phyloP scores from a whole-genome alignment of 345 rosid species.

The Raphanus sativus region DNA sequence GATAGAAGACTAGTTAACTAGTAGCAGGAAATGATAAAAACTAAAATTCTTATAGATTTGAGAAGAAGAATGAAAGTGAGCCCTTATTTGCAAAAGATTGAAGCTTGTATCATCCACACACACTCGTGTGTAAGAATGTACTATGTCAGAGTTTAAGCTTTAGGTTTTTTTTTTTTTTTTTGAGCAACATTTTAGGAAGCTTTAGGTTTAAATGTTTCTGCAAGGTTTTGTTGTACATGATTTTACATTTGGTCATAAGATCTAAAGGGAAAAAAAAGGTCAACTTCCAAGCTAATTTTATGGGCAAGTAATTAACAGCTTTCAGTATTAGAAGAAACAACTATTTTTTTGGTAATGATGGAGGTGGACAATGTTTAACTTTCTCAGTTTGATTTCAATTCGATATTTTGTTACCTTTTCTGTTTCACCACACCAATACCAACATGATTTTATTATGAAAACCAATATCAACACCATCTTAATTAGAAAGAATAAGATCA shows the following conservation, averaged over 20 bases:
- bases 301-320: not conserved
- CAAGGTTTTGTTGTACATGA: constrained; percentile 30
- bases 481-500: too few relatives aligned
- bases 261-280: too few relatives aligned
- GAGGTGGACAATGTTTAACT: too few relatives aligned
- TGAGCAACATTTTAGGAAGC: too few relatives aligned
- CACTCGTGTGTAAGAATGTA: constrained; percentile 21
- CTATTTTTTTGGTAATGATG: too few relatives aligned
- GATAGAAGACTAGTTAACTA: constrained; percentile 44
- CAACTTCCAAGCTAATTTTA: not conserved
- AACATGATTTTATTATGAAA: too few relatives aligned
- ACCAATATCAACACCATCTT: too few relatives aligned
- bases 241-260: constrained; percentile 1
- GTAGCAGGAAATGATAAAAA: constrained; percentile 26
- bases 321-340: too few relatives aligned
- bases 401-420: not conserved
- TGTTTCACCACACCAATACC: too few relatives aligned
- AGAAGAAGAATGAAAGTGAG: constrained; percentile 12
- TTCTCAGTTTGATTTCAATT: not conserved
- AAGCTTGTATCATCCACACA: constrained; percentile 22
- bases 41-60: not conserved
- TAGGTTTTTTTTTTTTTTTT: not conserved
- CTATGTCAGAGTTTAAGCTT: constrained; percentile 12
- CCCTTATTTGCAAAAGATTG: constrained; percentile 2
- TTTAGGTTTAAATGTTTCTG: constrained; percentile 3